A percentile compares a stretch with the other conserved stretches of the same genome.
Evolutionary conservation across 805 yeast species (phyloP).

Genomic region (Wickerhamomyces chambardii): DNA sequence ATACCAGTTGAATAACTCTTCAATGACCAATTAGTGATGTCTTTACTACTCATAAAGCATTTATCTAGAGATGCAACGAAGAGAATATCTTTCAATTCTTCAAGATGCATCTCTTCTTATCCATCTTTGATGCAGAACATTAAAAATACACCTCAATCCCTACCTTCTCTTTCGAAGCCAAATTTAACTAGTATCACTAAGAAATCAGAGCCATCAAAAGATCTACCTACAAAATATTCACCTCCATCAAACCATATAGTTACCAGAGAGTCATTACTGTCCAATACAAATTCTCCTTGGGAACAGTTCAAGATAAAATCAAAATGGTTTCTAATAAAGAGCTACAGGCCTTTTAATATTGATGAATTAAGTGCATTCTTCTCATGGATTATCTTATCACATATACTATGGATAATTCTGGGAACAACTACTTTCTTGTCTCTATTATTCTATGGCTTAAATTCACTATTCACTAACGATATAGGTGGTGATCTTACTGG

Average conservation of each 20-base stretch:
- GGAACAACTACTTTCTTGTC: conserved; percentile 93
- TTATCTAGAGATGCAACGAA: no score
- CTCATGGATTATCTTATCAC: conserved; percentile 86
- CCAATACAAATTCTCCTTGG: conserved; percentile 30
- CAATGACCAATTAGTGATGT: no score
- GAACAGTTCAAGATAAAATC: conserved; percentile 42
- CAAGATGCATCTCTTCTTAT: no score
- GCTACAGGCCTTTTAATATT: conserved; percentile 76
- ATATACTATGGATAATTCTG: conserved; percentile 64
- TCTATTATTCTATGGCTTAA: conserved; percentile 54
- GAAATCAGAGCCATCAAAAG: no score
- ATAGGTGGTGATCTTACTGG: conserved; percentile 78
- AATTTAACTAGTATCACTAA: no score
- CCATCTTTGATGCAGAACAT: no score
- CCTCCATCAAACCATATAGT: not conserved
- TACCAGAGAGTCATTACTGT: conserved; percentile 28
- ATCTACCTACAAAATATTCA: no score
- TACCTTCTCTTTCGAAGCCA: no score
- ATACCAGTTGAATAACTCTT: no score
- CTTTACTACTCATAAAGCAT: no score
- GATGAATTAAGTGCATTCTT: conserved; percentile 85
- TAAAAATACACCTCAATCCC: no score
- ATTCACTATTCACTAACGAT: conserved; percentile 84
- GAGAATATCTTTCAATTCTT: no score
- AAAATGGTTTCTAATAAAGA: conserved; percentile 72